These are phyloP conservation scores for Amyloporia xantha DNA, from an alignment of 768 basidiomycete species.

Conservation along the genomic window DNA sequence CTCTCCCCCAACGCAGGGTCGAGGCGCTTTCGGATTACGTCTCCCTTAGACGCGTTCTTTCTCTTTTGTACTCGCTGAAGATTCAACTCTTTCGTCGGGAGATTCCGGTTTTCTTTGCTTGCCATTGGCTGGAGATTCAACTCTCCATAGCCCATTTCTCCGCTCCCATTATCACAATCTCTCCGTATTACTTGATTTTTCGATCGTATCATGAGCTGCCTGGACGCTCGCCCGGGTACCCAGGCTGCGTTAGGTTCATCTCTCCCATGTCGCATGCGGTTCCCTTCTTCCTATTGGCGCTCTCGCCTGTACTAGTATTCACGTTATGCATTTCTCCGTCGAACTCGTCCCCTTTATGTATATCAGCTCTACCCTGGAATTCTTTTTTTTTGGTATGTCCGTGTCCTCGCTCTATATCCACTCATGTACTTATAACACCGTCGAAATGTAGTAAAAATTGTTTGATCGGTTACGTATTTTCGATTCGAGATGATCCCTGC, in stretches of 20 bases:
- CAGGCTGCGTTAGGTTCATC: neutral
- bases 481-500: too few relatives aligned
- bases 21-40: neutral
- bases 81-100: conserved; percentile 3
- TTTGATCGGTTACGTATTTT: too few relatives aligned
- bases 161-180: neutral
- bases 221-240: neutral
- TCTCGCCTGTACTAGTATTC: neutral
- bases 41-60: neutral
- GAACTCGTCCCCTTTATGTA: neutral
- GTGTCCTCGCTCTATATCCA: neutral
- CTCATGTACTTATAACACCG: neutral
- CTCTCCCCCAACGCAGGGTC: neutral
- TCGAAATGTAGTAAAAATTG: too few relatives aligned
- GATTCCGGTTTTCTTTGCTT: neutral
- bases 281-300: neutral
- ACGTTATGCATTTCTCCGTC: too few relatives aligned
- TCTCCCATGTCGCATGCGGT: neutral
- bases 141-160: neutral
- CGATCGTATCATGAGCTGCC: neutral
- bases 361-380: too few relatives aligned
- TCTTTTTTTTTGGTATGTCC: too few relatives aligned
- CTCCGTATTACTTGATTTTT: neutral
- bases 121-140: neutral
- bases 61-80: neutral